Evolutionary conservation across 768 basidiomycete genomes (phyloP), one percentile per base, ranked within the genome.

Genomic region (Panaeolus cyanescens): DNA sequence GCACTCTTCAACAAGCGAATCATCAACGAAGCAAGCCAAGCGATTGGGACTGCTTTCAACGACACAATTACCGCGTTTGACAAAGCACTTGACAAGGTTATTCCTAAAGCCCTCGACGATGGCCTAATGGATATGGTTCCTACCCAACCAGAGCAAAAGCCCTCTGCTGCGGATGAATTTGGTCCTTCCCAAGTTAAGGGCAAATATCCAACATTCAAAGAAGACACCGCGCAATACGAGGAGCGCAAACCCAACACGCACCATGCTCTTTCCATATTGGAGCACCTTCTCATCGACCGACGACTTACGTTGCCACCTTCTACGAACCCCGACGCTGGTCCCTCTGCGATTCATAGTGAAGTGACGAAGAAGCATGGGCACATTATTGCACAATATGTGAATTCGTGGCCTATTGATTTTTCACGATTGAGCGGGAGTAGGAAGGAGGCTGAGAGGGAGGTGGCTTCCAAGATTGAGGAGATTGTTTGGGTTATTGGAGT

Each of bases 391-490:
- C 69, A 72, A 31, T 81, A 84, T 57, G 79, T 73, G 15, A 71
- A 70, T 8, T 64, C 76, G 40, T 87, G 85, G 85, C 77, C 70
- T 3, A 42, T 80, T 20, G 72, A 83, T 59, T 71, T 39, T 59
- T 62, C 34, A 62, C 75, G 57, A 64, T 77, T 36, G 65, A 50
- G 45, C 30, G 45, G 45, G 10, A 50, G 25, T 73, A 32, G 75
- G 80, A 63, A 64, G 56, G 54, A 6, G 58, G 62, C 20, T 55
- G 61, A 57, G 61, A 55, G 57, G 7, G 61, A 64, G 3, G 50
- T 86, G 5, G 76, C 79, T n/a, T 70, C 75, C 17, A 91, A 89
- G 70, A 76, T 87, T 25, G 86, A 87, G 63, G 89, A 92, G 65
- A 64, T 92, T 4, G 67, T 75, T 5, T 92, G 88, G 85, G 71